Base-by-base conservation (phyloP, 2,329 filamentous ascomycete genomes). In the Ustulina deusta region DNA sequence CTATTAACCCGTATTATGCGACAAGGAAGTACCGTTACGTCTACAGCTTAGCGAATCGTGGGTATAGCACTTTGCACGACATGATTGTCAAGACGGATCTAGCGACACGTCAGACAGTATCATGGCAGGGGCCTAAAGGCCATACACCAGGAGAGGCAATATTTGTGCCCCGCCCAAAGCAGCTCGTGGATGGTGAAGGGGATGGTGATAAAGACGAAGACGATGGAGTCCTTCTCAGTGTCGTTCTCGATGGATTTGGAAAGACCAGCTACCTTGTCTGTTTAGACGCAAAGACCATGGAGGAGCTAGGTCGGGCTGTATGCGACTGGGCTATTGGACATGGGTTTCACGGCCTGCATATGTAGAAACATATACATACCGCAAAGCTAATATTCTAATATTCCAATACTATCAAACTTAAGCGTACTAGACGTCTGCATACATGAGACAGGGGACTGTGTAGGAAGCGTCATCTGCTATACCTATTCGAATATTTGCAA, bases 141-240 rank as follows among this genome's bases (percentile, higher is more conserved):
- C 89, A 93, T 72, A 90, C 89, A 0, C 91, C 91, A 0, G 87
- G 90, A 1, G 91, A 93, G 77, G 83, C 90, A 0, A 88, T 93
- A 36, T 93, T 93, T 69, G 82, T 93, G 1, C 80, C 85, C 0
- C 79, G 84, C 36, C 86, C 86, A 0, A 76, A 75, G 11, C 78
- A 80, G 13, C 72, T 73, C 2, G 2, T 52, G n/a, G 36, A 38
- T 10, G 22, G 2, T 3, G 40, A 49, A 15, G 9, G n/a, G 17
- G 36, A 56, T 2, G 38, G 2, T 2, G 42, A 65, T n/a, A n/a
- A 48, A 29, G 83, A 80, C 0, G 90, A 92, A 74, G 90, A 93
- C n/a, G 73, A 77, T 34, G 76, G 76, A 3, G 73, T 76, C 17
- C 70, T 78, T 6, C 58, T 78, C n/a, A 77, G 77, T 63, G 84